These are phyloP conservation scores for Maudiozyma barnettii DNA, from an alignment of 805 yeast species.

Conservation along the genomic window DNA sequence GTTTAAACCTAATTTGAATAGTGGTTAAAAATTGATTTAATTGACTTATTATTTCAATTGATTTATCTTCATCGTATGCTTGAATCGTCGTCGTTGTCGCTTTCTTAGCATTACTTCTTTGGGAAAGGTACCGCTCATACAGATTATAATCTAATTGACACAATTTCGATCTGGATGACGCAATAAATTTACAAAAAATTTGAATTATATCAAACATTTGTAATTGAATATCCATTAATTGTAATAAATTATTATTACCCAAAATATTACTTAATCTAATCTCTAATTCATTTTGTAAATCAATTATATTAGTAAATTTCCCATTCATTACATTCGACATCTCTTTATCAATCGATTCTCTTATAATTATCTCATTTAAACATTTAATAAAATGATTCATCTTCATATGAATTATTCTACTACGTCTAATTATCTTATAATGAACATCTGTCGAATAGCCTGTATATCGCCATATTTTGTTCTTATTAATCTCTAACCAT, in stretches of 20 bases:
- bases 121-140: constrained; percentile 6
- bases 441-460: constrained; percentile 36
- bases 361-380: constrained; percentile 18
- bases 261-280: constrained; percentile 22
- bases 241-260: constrained; percentile 20
- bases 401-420: constrained; percentile 44
- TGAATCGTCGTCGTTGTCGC: not conserved
- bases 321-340: constrained; percentile 6
- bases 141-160: constrained; percentile 14
- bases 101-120: not conserved
- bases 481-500: constrained; percentile 56
- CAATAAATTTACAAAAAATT: constrained; percentile 25
- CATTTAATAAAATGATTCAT: constrained; percentile 29
- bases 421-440: constrained; percentile 45
- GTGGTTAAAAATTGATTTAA: constrained; percentile 9
- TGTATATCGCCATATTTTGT: constrained; percentile 55
- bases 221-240: constrained; percentile 21
- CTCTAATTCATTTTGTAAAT: constrained; percentile 16
- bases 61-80: constrained; percentile 12
- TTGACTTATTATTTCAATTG: constrained; percentile 8
- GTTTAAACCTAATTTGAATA: constrained; percentile 10
- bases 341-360: constrained; percentile 19
- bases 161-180: constrained; percentile 16
- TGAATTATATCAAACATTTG: constrained; percentile 26
- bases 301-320: constrained; percentile 5